Percentiles rank a stretch among this genome's conserved stretches.
Evolutionary conservation across 108 stramenopile genomes (phyloP).

Genomic region (Heterococcus sp.): DNA sequence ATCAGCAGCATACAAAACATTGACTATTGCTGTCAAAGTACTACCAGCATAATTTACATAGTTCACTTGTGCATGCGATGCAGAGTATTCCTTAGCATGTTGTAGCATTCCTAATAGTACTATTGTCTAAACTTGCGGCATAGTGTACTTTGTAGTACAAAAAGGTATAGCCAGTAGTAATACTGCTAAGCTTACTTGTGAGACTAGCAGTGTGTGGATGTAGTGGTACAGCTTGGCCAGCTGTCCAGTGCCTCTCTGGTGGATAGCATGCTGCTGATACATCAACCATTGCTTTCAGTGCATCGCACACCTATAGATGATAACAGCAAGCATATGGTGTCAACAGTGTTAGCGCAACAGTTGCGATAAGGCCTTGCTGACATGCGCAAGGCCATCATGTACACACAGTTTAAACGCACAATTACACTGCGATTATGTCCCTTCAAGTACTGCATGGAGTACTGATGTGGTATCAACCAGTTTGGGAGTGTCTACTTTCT

Average conservation of each 20-base stretch:
- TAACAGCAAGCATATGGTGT: background rate
- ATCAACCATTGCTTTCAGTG: conserved; percentile 37
- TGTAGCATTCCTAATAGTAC: too few species aligned
- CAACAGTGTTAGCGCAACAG: background rate
- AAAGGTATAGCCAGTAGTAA: too few species aligned
- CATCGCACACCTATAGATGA: conserved; percentile 8
- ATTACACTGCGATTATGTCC: background rate
- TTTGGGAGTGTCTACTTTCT: too few species aligned
- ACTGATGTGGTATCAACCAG: background rate
- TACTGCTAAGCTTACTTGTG: too few species aligned
- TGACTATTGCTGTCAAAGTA: too few species aligned
- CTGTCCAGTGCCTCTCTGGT: conserved; percentile 63
- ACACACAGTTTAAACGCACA: background rate
- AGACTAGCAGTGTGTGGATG: conserved; percentile 67
- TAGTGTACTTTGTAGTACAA: too few species aligned
- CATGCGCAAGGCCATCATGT: background rate
- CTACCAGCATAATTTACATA: too few species aligned
- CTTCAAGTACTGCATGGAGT: background rate
- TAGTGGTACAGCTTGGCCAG: conserved; percentile 72
- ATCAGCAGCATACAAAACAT: too few species aligned
- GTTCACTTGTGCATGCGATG: too few species aligned
- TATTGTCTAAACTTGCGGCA: too few species aligned
- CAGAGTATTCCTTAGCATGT: too few species aligned
- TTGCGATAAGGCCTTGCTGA: background rate
- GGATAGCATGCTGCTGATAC: background rate